phyloP scores from a whole-genome alignment of 305 asterid genomes.

The Solanum hybrid region DNA sequence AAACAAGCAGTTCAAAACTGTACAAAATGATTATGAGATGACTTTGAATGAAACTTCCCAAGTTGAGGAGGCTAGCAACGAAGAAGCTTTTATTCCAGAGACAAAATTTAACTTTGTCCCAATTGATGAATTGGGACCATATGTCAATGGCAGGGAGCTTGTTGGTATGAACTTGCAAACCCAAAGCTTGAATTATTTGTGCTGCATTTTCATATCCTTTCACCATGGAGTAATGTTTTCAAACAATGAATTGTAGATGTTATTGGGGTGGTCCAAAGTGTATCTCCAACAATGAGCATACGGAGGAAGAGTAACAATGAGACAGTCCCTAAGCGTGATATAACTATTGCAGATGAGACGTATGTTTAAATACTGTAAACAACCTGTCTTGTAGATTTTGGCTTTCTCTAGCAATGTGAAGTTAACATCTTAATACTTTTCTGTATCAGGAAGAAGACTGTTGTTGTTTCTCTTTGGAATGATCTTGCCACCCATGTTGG shows the following conservation, averaged over 20 bases:
- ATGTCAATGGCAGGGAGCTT: conserved; percentile 71
- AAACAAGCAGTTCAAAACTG: conserved; percentile 79
- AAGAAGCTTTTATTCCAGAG: conserved; percentile 66
- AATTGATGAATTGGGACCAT: conserved; percentile 82
- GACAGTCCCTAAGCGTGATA: conserved; percentile 72
- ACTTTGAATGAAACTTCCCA: conserved; percentile 72
- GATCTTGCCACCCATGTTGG: conserved; percentile 76
- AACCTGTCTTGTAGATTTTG: background rate
- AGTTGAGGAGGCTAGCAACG: conserved; percentile 64
- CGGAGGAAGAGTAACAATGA: conserved; percentile 75
- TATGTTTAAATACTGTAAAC: conserved; percentile 16
- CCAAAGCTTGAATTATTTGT: background rate
- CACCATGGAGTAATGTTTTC: background rate
- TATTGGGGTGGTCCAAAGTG: conserved; percentile 75
- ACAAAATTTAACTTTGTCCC: conserved; percentile 63
- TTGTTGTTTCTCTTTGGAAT: conserved; percentile 80
- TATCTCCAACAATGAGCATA: conserved; percentile 69
- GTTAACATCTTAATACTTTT: background rate
- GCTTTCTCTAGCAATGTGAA: background rate
- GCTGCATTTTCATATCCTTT: background rate
- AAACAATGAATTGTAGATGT: conserved; percentile 40
- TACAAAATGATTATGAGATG: conserved; percentile 87
- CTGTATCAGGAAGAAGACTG: conserved; percentile 71
- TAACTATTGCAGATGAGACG: conserved; percentile 90
- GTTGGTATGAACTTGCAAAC: conserved; percentile 42